Base-by-base conservation (phyloP, 306 rosid genomes). In the Benincasa hispida region DNA sequence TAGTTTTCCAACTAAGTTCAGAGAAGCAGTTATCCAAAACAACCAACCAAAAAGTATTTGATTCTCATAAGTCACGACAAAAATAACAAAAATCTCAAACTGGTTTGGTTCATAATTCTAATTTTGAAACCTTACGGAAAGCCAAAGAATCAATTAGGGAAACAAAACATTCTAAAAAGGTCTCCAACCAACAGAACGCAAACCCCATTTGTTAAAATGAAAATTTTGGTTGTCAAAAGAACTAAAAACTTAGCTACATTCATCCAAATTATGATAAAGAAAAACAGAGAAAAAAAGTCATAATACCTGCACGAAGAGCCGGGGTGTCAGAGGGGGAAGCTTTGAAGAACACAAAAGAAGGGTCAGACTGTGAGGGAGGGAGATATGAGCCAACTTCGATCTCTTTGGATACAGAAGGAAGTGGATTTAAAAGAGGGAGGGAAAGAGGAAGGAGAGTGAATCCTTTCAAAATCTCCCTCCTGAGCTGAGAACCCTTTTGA, bases 261-360 rank as follows among this genome's bases (percentile, higher is more conserved):
- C 18, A 67, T 22, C 28, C 21, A 2, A 68, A 6, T 41, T 0
- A 0, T 22, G 35, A 22, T 32, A 13, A 17, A 76, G 69, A 75
- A 41, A 15, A 57, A 54, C 6, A 5, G 15, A 42, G 69, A 76
- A 59, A 58, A n/a, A 6, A 51, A 75, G 69, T 11, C 13, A 73
- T 53, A 50, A 77, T 90, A 93, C 98, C 98, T 75, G 98, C 98
- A 37, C 98, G 94, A 84, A 94, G 98, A 75, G 98, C 98, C 5
- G 98, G 98, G 57, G 98, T 94, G 79, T 94, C 98, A 76, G 61
- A 88, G 25, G 91, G 42, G 66, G 98, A 81, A 75, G 98, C 98
- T 74, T 87, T 85, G 88, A 94, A 94, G 65, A 90, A 80, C 54
- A 94, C 98, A 24, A 93, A 94, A 30, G 94, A 90, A 56, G 98